Evolutionary conservation across 2,329 filamentous ascomycete species (phyloP).

Genomic region (Colletotrichum salicis): DNA sequence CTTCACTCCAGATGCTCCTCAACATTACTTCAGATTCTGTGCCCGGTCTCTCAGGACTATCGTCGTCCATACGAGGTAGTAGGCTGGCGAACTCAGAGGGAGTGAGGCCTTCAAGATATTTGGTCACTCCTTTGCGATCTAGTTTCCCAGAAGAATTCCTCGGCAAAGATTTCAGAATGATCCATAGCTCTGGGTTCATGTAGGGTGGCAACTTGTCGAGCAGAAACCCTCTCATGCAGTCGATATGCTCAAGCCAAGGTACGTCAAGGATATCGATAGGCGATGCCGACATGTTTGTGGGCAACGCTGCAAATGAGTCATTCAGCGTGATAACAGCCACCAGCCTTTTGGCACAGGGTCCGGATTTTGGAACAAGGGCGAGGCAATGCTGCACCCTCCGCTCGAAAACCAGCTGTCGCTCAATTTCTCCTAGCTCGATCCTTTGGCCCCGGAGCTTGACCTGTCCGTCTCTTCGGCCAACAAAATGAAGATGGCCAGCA

Average conservation of each 20-base stretch:
- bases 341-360: conserved; percentile 9
- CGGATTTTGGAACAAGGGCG: conserved; percentile 7
- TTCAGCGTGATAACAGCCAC: background rate
- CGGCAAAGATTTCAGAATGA: conserved; percentile 55
- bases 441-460: conserved; percentile 84
- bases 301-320: too few species aligned
- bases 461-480: conserved; percentile 80
- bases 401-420: conserved; percentile 45
- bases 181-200: conserved; percentile 59
- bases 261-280: background rate
- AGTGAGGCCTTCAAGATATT: conserved; percentile 5
- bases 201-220: conserved; percentile 50
- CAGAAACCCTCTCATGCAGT: background rate
- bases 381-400: conserved; percentile 1
- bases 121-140: conserved; percentile 54
- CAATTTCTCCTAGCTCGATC: conserved; percentile 83
- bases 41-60: background rate
- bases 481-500: conserved; percentile 78
- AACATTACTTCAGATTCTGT: background rate
- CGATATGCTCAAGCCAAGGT: conserved; percentile 5
- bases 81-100: background rate
- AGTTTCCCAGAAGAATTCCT: conserved; percentile 59
- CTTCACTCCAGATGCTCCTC: conserved; percentile 8
- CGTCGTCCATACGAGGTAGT: background rate
- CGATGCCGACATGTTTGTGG: background rate